A percentile compares a stretch with the other conserved stretches of the same genome.
These are phyloP conservation scores for Triticum timopheevii DNA, from an alignment of 176 grass and related monocot species.

Conservation along the genomic window DNA sequence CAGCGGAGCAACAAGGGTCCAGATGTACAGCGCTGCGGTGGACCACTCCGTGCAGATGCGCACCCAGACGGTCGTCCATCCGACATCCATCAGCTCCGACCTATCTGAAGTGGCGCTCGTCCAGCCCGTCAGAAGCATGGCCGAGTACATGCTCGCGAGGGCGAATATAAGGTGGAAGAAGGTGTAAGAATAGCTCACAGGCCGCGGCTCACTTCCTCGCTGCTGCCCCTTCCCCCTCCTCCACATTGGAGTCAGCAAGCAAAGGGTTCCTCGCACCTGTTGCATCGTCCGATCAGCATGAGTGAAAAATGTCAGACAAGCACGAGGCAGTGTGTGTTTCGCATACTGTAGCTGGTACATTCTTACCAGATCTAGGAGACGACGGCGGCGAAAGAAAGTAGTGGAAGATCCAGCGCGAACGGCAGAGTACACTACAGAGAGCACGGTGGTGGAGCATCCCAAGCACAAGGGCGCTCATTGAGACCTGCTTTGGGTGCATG, in stretches of 20 bases:
- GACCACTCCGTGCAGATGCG: slow-evolving; percentile 88
- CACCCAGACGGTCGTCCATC: slow-evolving; percentile 96
- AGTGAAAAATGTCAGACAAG: background rate
- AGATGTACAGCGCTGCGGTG: slow-evolving; percentile 69
- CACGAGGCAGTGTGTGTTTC: background rate
- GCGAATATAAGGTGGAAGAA: slow-evolving; percentile 98
- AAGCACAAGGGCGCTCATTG: slow-evolving; percentile 68
- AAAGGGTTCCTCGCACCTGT: slow-evolving; percentile 58
- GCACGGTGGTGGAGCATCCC: slow-evolving; percentile 93
- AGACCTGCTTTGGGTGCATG: slow-evolving; percentile 85
- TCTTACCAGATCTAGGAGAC: slow-evolving; percentile 78
- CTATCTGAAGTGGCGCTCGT: slow-evolving; percentile 63
- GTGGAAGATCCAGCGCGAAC: slow-evolving; percentile 92
- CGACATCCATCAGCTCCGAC: slow-evolving; percentile 91
- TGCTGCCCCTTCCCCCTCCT: slow-evolving; percentile 52
- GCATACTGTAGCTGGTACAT: background rate
- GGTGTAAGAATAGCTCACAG: slow-evolving; percentile 87
- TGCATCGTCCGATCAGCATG: slow-evolving; percentile 14
- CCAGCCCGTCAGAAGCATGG: slow-evolving; percentile 96
- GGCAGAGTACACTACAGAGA: slow-evolving; percentile 93
- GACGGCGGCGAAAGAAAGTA: slow-evolving; percentile 84
- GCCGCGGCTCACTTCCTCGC: slow-evolving; percentile 45
- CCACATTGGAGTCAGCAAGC: slow-evolving; percentile 42
- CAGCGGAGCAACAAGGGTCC: slow-evolving; percentile 83
- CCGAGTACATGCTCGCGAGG: slow-evolving; percentile 95